phyloP scores from a whole-genome alignment of 2,329 filamentous ascomycete species.

The Volutella citrinella region DNA sequence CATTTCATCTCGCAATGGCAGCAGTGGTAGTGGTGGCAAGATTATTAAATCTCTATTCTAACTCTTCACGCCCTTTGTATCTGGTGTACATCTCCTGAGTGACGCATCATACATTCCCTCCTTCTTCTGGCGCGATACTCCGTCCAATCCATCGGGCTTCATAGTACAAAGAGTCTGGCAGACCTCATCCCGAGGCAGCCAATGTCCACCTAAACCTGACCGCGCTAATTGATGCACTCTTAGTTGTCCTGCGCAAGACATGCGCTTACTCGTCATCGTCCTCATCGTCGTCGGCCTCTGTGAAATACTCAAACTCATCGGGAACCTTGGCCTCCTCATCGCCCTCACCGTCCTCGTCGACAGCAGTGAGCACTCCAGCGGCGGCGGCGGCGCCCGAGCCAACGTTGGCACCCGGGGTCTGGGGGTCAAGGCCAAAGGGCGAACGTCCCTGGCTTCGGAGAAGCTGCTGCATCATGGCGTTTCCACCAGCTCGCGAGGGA shows the following conservation, averaged over 20 bases:
- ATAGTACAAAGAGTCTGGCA: too few species aligned
- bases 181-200: too few species aligned
- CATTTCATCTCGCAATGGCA: too few species aligned
- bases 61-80: slow-evolving; percentile 6
- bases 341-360: slow-evolving; percentile 79
- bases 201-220: slow-evolving; percentile 5
- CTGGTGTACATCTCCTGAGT: slow-evolving; percentile 15
- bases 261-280: slow-evolving; percentile 32
- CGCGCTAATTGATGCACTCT: too few species aligned
- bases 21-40: too few species aligned
- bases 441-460: slow-evolving; percentile 38
- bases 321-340: slow-evolving; percentile 70
- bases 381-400: slow-evolving; percentile 63
- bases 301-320: slow-evolving; percentile 74
- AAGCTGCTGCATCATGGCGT: slow-evolving; percentile 40
- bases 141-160: slow-evolving; percentile 15
- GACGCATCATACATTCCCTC: slow-evolving; percentile 18
- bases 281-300: slow-evolving; percentile 60
- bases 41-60: slow-evolving; percentile 17
- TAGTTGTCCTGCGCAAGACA: too few species aligned
- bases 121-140: slow-evolving; percentile 13
- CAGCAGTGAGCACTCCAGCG: slow-evolving; percentile 77
- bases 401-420: slow-evolving; percentile 35
- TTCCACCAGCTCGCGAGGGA: slow-evolving; percentile 28
- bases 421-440: slow-evolving; percentile 29